Percentiles rank a stretch among this genome's conserved stretches.
Conservation (phyloP, 495 filamentous ascomycete species). For the Neurospora sp. region DNA sequence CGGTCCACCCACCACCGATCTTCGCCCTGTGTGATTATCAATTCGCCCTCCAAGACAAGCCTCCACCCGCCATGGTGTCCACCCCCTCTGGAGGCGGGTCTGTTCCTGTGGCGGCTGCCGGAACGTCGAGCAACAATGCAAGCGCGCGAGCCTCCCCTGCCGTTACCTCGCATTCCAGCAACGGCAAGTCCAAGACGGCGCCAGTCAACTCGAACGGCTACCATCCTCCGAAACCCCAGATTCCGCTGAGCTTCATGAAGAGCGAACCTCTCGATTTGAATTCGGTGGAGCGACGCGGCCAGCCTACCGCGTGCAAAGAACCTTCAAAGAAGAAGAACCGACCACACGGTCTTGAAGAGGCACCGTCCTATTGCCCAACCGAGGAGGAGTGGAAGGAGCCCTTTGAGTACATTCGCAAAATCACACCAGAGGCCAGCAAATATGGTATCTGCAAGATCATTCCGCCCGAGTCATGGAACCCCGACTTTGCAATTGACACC, state of each 20-base stretch:
- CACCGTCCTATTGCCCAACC: conserved; percentile 83
- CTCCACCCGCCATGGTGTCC: conserved; percentile 28
- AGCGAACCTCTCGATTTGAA: conserved; percentile 65
- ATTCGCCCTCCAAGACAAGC: background rate
- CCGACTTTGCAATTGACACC: conserved; percentile 90
- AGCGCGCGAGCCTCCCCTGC: conserved; percentile 41
- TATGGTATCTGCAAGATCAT: conserved; percentile 94
- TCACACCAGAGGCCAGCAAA: conserved; percentile 68
- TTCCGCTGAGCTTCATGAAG: conserved; percentile 41
- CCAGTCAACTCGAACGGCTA: conserved; percentile 42
- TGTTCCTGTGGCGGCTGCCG: conserved; percentile 22
- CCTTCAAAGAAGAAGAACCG: conserved; percentile 61
- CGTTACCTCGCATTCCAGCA: conserved; percentile 22
- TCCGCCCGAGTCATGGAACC: conserved; percentile 88
- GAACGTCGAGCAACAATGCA: conserved; percentile 24
- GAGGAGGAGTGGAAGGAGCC: conserved; percentile 93
- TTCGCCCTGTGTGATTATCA: background rate
- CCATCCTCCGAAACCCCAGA: conserved; percentile 37
- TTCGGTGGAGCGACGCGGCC: conserved; percentile 85
- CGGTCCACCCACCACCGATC: conserved; percentile 1
- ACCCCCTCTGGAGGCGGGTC: conserved; percentile 26
- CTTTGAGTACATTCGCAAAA: conserved; percentile 83
- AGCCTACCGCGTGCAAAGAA: conserved; percentile 64
- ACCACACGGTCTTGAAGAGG: conserved; percentile 77
- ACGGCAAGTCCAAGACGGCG: conserved; percentile 31